Evolutionary conservation across 495 filamentous ascomycete species (phyloP), one percentile per base, ranked within the genome.

Genomic region (Platismatia glauca): DNA sequence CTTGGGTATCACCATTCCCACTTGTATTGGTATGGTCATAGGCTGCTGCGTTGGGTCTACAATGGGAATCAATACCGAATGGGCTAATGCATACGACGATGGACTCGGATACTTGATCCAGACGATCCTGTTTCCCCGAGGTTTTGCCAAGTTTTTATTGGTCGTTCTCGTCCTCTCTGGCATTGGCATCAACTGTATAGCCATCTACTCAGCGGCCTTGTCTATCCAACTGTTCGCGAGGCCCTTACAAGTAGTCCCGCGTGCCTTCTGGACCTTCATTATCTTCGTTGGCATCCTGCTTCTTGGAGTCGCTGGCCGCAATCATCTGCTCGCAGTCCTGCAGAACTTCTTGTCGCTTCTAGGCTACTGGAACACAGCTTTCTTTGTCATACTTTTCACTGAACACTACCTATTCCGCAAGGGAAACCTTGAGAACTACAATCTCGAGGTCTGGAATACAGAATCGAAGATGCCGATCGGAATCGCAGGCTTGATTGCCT

Each of bases 381-480:
- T 81, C 69, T 79, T 81, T 39, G 73, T 80, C 60, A 83, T 86
- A 63, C 63, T 87, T 5, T 77, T 84, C 63, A 70, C 72, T 15
- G 85, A 88, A 63, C 82, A 88, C 69, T 82, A 81, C 63, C 58
- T 79, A 48, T 86, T 87, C 74, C 78, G 84, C 20, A 75, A 75
- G 29, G 71, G 73, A 34, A 67, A 68, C 29, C 74, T 75, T 57
- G 61, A 66, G 3, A 74, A 74, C 44, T 83, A 83, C 64, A 69
- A 82, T 60, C 70, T 82, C 48, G 73, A 78, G 13, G 77, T 67
- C 27, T 84, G 81, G 81, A 76, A 84, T 61, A 72, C 72, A 15
- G 77, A 76, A 2, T 65, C 53, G 6, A 72, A 70, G 62, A 60
- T 84, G 55, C 81, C 81, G 1, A 43, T 75, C 39, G 81, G 81